These are phyloP conservation scores for Myotisia sp. DNA, from an alignment of 2,329 filamentous ascomycete species.

Conservation along the genomic window DNA sequence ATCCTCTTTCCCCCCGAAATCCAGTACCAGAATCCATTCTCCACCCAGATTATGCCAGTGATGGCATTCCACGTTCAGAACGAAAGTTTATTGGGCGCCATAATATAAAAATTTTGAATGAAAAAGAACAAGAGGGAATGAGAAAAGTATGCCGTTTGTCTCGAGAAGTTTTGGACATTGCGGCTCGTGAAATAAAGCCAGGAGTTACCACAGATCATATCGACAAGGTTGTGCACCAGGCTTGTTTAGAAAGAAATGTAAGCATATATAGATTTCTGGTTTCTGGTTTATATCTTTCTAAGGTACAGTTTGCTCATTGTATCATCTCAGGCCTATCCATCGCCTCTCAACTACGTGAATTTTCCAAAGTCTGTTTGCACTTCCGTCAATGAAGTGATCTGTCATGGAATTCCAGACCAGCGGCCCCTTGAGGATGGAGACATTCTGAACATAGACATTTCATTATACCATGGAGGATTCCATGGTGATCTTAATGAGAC, in stretches of 20 bases:
- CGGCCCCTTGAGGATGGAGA: conserved; percentile 78
- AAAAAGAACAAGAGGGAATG: conserved; percentile 74
- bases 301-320: conserved; percentile 9
- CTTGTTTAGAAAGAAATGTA: conserved; percentile 83
- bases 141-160: conserved; percentile 77
- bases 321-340: conserved; percentile 67
- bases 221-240: conserved; percentile 88
- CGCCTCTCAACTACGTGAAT: conserved; percentile 83
- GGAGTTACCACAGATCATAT: conserved; percentile 93
- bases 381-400: conserved; percentile 92
- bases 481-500: conserved; percentile 97
- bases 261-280: conserved; percentile 31
- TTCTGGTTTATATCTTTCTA: background rate
- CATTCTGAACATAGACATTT: conserved; percentile 93
- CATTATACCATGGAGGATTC: conserved; percentile 85
- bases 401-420: conserved; percentile 93
- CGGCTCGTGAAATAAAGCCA: conserved; percentile 68
- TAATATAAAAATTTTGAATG: conserved; percentile 70
- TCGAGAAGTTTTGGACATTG: conserved; percentile 84
- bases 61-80: conserved; percentile 59
- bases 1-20: conserved; percentile 61
- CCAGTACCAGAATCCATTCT: conserved; percentile 65
- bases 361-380: conserved; percentile 98
- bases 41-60: conserved; percentile 73
- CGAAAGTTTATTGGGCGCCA: conserved; percentile 54